These are phyloP conservation scores for Pichia kudriavzevii DNA, from an alignment of 1,139 yeast species.

Conservation along the genomic window DNA sequence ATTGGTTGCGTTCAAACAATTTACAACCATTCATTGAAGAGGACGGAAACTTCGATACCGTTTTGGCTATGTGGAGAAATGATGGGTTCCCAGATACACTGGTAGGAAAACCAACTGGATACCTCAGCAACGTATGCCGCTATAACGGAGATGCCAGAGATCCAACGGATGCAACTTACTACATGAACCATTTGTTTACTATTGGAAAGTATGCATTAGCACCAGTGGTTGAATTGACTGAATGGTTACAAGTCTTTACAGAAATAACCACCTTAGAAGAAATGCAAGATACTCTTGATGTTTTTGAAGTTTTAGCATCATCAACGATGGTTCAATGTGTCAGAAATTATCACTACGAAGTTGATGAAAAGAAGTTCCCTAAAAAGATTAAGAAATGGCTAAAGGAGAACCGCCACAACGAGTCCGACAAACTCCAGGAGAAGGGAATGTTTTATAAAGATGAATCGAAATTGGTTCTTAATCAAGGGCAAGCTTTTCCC, in stretches of 20 bases:
- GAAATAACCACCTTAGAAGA: constrained; percentile 40
- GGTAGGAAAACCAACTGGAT: constrained; percentile 18
- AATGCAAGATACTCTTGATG: constrained; percentile 49
- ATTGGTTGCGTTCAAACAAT: constrained; percentile 85
- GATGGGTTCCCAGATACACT: constrained; percentile 37
- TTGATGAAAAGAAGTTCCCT: constrained; percentile 60
- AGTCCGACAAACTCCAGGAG: constrained; percentile 15
- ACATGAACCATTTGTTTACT: constrained; percentile 47
- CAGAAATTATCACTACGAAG: constrained; percentile 77
- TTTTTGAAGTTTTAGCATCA: constrained; percentile 56
- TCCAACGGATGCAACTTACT: constrained; percentile 36
- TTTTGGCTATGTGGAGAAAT: constrained; percentile 21
- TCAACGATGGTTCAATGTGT: constrained; percentile 63
- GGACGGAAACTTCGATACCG: constrained; percentile 27
- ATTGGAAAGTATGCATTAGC: constrained; percentile 61
- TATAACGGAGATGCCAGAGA: constrained; percentile 29
- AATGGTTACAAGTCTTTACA: constrained; percentile 86
- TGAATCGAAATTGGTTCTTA: constrained; percentile 39
- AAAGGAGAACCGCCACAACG: constrained; percentile 16
- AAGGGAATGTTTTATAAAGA: constrained; percentile 27
- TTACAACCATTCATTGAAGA: constrained; percentile 43
- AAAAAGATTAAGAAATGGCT: constrained; percentile 37
- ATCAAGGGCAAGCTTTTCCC: constrained; percentile 42
- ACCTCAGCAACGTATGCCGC: constrained; percentile 25
- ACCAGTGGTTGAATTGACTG: constrained; percentile 73